A percentile compares a stretch with the other conserved stretches of the same genome.
Evolutionary conservation across 768 basidiomycete genomes (phyloP).

Genomic region (Porphyrellus cyaneotinctus): DNA sequence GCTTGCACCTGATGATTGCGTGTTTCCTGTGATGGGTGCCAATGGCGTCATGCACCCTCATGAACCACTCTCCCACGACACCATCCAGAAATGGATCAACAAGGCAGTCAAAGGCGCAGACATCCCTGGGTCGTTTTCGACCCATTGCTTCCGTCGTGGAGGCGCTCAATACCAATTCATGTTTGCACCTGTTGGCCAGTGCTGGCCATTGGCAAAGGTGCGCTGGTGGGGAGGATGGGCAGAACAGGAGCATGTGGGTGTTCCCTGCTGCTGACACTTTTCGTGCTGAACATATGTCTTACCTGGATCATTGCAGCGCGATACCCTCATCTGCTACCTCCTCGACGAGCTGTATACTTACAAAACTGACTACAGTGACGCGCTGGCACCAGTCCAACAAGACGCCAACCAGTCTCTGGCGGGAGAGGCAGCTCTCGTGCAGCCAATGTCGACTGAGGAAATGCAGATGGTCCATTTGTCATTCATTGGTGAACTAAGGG

Average conservation of each 20-base stretch:
- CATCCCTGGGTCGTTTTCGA: not conserved
- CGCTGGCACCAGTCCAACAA: not conserved
- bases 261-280: too few species aligned
- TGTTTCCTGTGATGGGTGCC: conserved; percentile 29
- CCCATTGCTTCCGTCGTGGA: conserved; percentile 6
- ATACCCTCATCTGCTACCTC: not conserved
- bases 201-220: not conserved
- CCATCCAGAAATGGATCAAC: conserved; percentile 26
- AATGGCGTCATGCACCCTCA: conserved; percentile 14
- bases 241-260: not conserved
- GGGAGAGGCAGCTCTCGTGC: not conserved
- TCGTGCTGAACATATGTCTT: too few species aligned
- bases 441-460: not conserved
- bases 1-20: conserved; percentile 25
- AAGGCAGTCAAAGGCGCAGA: conserved; percentile 16
- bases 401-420: not conserved
- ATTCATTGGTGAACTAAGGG: not conserved
- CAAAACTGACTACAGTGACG: not conserved
- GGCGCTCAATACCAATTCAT: not conserved
- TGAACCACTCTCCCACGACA: conserved; percentile 27
- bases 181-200: not conserved
- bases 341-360: not conserved
- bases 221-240: conserved; percentile 4
- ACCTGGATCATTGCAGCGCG: not conserved
- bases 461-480: not conserved